Base-by-base conservation (phyloP, 768 basidiomycete species). In the Termitomyces sp. region DNA sequence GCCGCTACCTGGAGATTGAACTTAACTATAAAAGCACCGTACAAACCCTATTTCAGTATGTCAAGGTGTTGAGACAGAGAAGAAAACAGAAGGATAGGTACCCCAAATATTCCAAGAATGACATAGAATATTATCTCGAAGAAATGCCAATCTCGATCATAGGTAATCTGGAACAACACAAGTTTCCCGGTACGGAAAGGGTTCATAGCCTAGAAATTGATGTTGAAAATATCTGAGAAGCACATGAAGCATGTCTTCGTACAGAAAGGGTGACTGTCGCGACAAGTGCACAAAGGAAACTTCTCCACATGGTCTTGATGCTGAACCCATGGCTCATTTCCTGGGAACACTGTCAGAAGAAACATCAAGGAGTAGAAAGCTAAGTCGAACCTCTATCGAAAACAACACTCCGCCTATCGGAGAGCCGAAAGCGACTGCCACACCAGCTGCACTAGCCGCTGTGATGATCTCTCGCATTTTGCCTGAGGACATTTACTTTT, bases 311-410 rank as follows among this genome's bases (percentile, higher is more conserved):
- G 5, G 96, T 98, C 71, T 93, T 89, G 72, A 95, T 95, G 56
- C 90, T 96, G 70, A 98, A 98, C 40, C 84, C 88, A 69, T 94
- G 90, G 70, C 92, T 96, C 97, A 99, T 99, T 84, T 99, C 97
- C 92, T 95, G 64, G 30, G 28, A 60, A 30, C 51, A 21, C 49
- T 46, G 38, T 54, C 43, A 23, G 37, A 43, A 28, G 56, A 31
- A 26, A 30, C 10, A 31, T 15, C 9, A 46, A 3, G 4, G 6
- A 19, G 48, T 30, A 21, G 31, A 3, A 48, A 11, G 44, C 35
- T 5, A 40, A 23, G 6, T 63, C 66, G 43, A 60, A 91, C 93
- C 80, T 99, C 97, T 60, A 99, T 94, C 15, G 96, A 96, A 67
- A 99, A 99, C 19, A 99, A 68, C 0, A 99, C 97, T 11, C 97